These are phyloP conservation scores for Ophiocordyceps camponoti-saundersi DNA, from an alignment of 2,329 filamentous ascomycete species.

Conservation along the genomic window DNA sequence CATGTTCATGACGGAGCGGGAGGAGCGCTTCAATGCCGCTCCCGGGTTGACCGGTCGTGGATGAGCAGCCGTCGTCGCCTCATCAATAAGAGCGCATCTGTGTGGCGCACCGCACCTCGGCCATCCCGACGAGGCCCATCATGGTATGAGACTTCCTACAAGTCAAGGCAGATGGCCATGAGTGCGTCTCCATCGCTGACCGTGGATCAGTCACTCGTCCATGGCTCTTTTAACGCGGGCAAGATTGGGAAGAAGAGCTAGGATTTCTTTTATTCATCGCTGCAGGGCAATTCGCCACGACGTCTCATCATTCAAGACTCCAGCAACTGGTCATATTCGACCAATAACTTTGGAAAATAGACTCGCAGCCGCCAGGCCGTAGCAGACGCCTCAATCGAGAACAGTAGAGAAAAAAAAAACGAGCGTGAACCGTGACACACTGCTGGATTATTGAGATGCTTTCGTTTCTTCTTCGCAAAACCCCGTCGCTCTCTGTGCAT, in stretches of 20 bases:
- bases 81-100: too few relatives aligned
- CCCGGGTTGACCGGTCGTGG: constrained; percentile 37
- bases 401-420: neutral
- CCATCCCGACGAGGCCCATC: too few relatives aligned
- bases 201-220: too few relatives aligned
- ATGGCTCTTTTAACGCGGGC: too few relatives aligned
- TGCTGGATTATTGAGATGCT: neutral
- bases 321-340: neutral
- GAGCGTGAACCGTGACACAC: neutral
- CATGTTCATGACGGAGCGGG: constrained; percentile 95
- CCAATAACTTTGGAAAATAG: neutral
- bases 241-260: too few relatives aligned
- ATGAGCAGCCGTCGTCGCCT: constrained; percentile 11
- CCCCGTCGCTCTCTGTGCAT: too few relatives aligned
- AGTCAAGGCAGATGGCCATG: too few relatives aligned
- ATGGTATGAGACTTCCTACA: too few relatives aligned
- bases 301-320: neutral
- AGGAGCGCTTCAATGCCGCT: constrained; percentile 65
- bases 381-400: neutral
- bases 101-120: too few relatives aligned
- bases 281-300: neutral
- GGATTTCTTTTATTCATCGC: too few relatives aligned
- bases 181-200: too few relatives aligned
- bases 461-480: neutral
- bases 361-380: neutral